These are phyloP conservation scores for Ogataea hybrid DNA, from an alignment of 1,139 yeast genomes.

Conservation along the genomic window DNA sequence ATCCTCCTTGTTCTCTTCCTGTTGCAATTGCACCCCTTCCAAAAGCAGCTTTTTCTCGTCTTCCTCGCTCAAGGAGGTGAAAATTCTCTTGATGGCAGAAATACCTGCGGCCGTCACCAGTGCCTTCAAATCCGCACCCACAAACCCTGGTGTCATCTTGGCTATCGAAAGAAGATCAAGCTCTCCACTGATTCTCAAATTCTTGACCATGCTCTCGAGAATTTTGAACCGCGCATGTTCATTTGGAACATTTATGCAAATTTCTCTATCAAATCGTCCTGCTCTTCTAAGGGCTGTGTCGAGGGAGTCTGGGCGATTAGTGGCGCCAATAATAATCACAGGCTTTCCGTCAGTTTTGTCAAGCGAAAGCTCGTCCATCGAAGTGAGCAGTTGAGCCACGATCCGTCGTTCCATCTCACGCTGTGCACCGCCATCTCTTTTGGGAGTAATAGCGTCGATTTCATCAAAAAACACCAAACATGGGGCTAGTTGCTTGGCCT, in stretches of 20 bases:
- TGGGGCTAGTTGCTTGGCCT: constrained; percentile 88
- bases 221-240: constrained; percentile 80
- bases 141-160: constrained; percentile 95
- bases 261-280: constrained; percentile 96
- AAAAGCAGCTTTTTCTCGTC: constrained; percentile 18
- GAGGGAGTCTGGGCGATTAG: constrained; percentile 95
- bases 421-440: constrained; percentile 97
- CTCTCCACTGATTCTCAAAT: constrained; percentile 64
- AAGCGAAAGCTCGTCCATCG: constrained; percentile 88
- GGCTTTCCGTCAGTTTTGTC: constrained; percentile 92
- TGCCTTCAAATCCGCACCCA: constrained; percentile 96
- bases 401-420: constrained; percentile 98
- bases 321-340: constrained; percentile 96
- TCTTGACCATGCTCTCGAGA: constrained; percentile 66
- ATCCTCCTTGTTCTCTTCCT: constrained; percentile 25
- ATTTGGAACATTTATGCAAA: constrained; percentile 80
- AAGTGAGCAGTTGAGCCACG: constrained; percentile 90
- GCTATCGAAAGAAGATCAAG: constrained; percentile 76
- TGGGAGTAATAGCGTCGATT: constrained; percentile 97
- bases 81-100: constrained; percentile 89
- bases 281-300: constrained; percentile 98
- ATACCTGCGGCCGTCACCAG: constrained; percentile 95
- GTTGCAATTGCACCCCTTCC: constrained; percentile 19
- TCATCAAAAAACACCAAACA: constrained; percentile 92
- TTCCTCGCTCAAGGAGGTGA: constrained; percentile 34